Evolutionary conservation across 148 eudicot species (phyloP), one percentile per base, ranked within the genome.

Genomic region (Vaccinium corymbosum): DNA sequence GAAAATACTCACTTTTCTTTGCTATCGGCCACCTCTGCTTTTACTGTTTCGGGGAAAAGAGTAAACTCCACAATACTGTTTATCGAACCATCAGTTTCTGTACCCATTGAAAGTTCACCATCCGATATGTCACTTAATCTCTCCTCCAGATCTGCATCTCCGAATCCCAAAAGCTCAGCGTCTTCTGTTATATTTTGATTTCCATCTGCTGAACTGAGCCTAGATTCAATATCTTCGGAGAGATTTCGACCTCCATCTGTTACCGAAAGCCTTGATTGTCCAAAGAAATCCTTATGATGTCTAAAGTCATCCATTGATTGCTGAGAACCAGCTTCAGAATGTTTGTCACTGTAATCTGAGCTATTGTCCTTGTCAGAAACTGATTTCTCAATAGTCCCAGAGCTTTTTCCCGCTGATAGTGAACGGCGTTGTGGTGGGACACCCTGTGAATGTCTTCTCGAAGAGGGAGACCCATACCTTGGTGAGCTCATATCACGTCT

Each of bases 71-170:
- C 97, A 57, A 92, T 92, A 86, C 95, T 97, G 77, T 89, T 88
- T 16, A 93, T 86, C 27, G 99, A 94, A 55, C 97, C 98, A 88
- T 97, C 98, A 19, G 99, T 93, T 88, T 97, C 99, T 25, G 99
- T 97, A 76, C 95, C 98, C 98, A 97, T 92, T 17, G 99, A 94
- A 83, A 97, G 97, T 71, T 90, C 99, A 66, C 99, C 89, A 89
- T 94, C 99, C 78, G 99, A 97, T 85, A 97, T 97, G 77, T 97
- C 99, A 90, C 99, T 97, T 75, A 97, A 78, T 86, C 98, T 92
- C 90, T 93, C 99, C 82, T 93, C 99, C 38, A 89, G 88, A 79
- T 94, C 98, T 42, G 42, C 93, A 84, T 92, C 94, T 77, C 94
- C 97, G 78, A 97, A 91, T 85, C 95, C 94, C 80, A 97, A 84